A percentile compares a stretch with the other conserved stretches of the same genome.
These are phyloP conservation scores for Macrophomina pseudophaseolina DNA, from an alignment of 2,329 filamentous ascomycete genomes.

Conservation along the genomic window DNA sequence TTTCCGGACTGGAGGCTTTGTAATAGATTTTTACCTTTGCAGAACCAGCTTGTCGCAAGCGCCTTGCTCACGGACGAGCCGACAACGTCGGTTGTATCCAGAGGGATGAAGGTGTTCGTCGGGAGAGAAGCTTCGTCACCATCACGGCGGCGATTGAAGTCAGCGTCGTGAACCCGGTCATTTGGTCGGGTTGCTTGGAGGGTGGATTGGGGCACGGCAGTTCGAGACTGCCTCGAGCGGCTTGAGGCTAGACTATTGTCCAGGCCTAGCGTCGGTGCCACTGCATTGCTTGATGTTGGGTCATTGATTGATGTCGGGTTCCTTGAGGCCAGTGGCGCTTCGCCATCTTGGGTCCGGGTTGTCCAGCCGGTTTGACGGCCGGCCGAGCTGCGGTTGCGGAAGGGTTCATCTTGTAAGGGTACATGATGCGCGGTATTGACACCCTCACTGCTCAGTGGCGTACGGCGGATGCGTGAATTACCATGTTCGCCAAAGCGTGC, in stretches of 20 bases:
- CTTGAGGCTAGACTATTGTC: background rate
- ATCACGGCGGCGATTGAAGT: too few species aligned
- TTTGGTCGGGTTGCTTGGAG: background rate
- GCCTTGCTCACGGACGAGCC: background rate
- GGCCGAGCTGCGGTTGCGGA: background rate
- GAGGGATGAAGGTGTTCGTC: background rate
- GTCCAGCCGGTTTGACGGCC: background rate
- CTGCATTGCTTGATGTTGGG: background rate
- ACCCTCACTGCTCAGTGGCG: background rate
- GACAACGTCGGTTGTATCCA: background rate
- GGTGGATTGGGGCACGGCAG: background rate
- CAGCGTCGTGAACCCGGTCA: background rate
- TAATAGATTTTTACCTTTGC: background rate
- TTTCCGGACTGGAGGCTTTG: background rate
- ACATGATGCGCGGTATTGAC: background rate
- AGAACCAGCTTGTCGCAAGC: background rate
- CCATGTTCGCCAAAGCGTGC: conserved; percentile 20
- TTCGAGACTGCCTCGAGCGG: background rate
- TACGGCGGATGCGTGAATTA: background rate
- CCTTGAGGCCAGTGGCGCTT: conserved; percentile 1
- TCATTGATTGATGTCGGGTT: background rate
- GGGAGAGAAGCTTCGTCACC: background rate
- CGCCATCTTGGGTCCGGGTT: background rate
- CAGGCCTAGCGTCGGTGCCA: background rate
- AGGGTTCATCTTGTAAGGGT: background rate